phyloP scores from a whole-genome alignment of 164 flowering plant species.

The Liriodendron chinense region DNA sequence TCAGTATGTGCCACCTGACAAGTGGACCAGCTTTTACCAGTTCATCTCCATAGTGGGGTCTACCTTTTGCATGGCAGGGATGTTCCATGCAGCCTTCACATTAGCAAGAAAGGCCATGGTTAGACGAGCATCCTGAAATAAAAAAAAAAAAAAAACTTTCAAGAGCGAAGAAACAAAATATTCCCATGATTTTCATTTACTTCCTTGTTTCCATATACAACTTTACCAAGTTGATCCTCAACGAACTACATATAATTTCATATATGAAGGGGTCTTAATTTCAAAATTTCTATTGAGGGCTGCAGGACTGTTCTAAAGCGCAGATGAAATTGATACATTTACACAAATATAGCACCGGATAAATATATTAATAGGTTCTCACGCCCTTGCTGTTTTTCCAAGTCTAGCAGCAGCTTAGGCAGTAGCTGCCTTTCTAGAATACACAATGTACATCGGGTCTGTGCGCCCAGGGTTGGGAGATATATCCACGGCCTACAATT shows the following conservation, averaged over 20 bases:
- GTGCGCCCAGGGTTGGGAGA: slow-evolving; percentile 95
- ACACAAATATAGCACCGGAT: not conserved
- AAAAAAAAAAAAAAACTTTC: no score
- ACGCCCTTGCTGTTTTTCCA: not conserved
- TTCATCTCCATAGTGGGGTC: no score
- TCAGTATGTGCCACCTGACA: no score
- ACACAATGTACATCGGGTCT: slow-evolving; percentile 88
- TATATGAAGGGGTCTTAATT: not conserved
- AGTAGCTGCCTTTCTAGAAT: slow-evolving; percentile 60
- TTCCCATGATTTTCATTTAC: no score
- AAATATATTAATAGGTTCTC: not conserved
- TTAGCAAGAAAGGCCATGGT: no score
- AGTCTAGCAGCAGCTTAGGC: slow-evolving; percentile 25
- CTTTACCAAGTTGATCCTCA: not conserved
- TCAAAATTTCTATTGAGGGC: not conserved
- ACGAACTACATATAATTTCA: not conserved
- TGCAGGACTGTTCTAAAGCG: not conserved
- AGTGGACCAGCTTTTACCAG: no score
- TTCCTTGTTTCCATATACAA: not conserved
- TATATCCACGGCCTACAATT: slow-evolving; percentile 81
- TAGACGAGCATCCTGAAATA: no score
- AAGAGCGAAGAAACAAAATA: no score
- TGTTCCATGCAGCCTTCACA: no score
- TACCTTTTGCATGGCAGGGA: no score
- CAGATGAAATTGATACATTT: not conserved